Conservation (phyloP, 2,329 filamentous ascomycete genomes). For the Fusarium tupiense region DNA sequence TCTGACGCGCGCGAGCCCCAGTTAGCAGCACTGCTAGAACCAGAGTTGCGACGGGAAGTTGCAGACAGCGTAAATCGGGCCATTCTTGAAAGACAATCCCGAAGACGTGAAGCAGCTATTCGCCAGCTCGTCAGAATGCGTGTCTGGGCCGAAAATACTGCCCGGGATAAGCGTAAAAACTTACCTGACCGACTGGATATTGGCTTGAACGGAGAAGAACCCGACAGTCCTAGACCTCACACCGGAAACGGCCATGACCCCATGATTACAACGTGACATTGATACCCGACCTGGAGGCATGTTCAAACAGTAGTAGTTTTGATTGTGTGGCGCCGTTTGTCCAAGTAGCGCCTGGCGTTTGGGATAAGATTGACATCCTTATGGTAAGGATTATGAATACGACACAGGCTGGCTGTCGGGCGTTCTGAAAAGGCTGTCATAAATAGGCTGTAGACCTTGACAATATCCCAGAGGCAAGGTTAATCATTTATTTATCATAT, state of each 20-base stretch:
- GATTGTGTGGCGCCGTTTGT: conserved; percentile 24
- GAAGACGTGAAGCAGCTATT: conserved; percentile 82
- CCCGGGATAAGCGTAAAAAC: conserved; percentile 48
- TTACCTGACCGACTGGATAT: conserved; percentile 51
- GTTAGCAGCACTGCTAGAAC: conserved; percentile 79
- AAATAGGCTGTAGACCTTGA: not conserved
- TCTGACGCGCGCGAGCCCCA: conserved; percentile 81
- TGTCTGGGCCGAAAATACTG: conserved; percentile 82
- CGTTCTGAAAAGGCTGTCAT: conserved; percentile 13
- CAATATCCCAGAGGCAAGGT: not conserved
- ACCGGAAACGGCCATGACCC: conserved; percentile 58
- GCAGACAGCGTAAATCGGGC: conserved; percentile 90
- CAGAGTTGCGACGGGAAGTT: conserved; percentile 82
- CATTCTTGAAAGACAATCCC: conserved; percentile 78
- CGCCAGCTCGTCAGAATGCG: conserved; percentile 82
- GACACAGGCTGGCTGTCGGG: conserved; percentile 24
- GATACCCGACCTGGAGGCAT: conserved; percentile 6
- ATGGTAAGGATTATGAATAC: conserved; percentile 25
- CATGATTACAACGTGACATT: conserved; percentile 61
- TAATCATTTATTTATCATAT: not conserved
- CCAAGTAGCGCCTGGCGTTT: conserved; percentile 38
- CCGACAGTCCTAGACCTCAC: conserved; percentile 40
- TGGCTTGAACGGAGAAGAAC: conserved; percentile 51
- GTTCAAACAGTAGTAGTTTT: conserved; percentile 24
- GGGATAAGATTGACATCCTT: conserved; percentile 16